phyloP scores from a whole-genome alignment of 2,329 filamentous ascomycete species.

The Fusarium paranaense region DNA sequence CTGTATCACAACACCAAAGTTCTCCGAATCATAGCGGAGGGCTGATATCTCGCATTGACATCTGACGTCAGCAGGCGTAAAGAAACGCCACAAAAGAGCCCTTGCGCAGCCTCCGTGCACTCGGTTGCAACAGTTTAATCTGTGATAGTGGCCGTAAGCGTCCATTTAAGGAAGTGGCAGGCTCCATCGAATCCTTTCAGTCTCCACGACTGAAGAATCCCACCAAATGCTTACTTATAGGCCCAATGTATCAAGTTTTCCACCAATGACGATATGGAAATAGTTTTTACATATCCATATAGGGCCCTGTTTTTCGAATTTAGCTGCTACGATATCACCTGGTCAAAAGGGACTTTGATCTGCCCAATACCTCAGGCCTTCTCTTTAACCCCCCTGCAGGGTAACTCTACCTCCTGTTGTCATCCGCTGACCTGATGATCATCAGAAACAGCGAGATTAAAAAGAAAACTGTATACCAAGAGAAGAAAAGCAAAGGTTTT shows the following conservation, averaged over 20 bases:
- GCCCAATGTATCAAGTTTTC: background rate
- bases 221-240: background rate
- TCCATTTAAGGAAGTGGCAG: background rate
- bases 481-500: background rate
- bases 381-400: background rate
- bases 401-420: background rate
- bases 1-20: background rate
- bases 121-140: background rate
- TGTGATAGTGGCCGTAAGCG: background rate
- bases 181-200: background rate
- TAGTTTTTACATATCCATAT: background rate
- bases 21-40: background rate
- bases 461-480: background rate
- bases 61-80: background rate
- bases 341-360: background rate
- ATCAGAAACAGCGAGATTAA: background rate
- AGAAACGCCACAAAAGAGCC: background rate
- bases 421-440: background rate
- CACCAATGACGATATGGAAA: background rate
- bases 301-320: background rate
- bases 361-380: background rate
- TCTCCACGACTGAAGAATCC: background rate
- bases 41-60: background rate
- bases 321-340: background rate
- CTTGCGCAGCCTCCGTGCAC: background rate